phyloP scores from a whole-genome alignment of 2,329 filamentous ascomycete species.

The Curvularia lunata region DNA sequence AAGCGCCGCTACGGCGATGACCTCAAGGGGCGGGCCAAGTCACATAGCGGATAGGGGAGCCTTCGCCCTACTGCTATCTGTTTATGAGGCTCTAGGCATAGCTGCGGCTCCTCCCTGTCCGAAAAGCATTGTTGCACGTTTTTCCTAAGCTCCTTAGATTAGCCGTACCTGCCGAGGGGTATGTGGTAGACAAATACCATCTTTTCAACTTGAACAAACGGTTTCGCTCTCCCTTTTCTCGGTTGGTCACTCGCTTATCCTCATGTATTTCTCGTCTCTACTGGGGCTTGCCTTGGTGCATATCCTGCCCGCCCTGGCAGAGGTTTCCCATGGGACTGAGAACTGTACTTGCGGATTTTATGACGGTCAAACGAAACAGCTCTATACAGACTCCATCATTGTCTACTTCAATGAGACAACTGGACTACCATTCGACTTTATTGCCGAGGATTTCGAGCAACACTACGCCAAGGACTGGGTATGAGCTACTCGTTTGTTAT shows the following conservation, averaged over 20 bases:
- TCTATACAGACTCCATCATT: constrained; percentile 58
- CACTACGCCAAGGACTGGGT: constrained; percentile 56
- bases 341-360: constrained; percentile 57
- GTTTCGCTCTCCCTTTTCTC: constrained; percentile 7
- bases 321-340: constrained; percentile 24
- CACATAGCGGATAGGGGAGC: constrained; percentile 15
- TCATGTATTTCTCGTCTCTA: constrained; percentile 18
- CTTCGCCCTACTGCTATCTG: constrained; percentile 3
- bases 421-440: constrained; percentile 46
- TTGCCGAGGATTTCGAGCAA: constrained; percentile 51
- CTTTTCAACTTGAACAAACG: constrained; percentile 7
- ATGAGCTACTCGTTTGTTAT: neutral
- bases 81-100: neutral
- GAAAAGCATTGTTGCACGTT: constrained; percentile 10
- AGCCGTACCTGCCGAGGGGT: constrained; percentile 5
- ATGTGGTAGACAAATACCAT: constrained; percentile 11
- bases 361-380: constrained; percentile 46
- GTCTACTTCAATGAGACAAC: constrained; percentile 60
- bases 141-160: constrained; percentile 8
- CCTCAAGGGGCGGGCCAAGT: constrained; percentile 10
- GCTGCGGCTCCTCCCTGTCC: constrained; percentile 17
- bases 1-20: constrained; percentile 14
- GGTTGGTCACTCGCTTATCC: constrained; percentile 21
- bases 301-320: constrained; percentile 23
- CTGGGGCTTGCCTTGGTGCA: constrained; percentile 24